These are phyloP conservation scores for Penicillium expansum DNA, from an alignment of 2,329 filamentous ascomycete species.

Conservation along the genomic window DNA sequence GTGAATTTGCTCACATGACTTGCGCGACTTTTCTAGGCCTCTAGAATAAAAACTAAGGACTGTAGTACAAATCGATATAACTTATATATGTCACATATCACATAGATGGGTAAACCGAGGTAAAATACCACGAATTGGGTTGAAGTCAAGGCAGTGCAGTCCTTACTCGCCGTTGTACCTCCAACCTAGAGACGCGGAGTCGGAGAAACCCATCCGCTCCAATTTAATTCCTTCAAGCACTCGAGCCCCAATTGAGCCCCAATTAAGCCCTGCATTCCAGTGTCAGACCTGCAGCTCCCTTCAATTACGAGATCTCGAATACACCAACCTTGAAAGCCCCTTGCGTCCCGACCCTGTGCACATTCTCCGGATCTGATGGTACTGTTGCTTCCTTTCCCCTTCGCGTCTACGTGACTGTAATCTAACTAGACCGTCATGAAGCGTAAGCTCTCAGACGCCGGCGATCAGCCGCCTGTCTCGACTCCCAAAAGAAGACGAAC, in stretches of 20 bases:
- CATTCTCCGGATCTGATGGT: slow-evolving; percentile 35
- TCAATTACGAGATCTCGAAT: slow-evolving; percentile 3
- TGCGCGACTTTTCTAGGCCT: neutral
- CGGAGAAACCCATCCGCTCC: slow-evolving; percentile 32
- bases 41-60: neutral
- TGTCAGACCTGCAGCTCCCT: slow-evolving; percentile 8
- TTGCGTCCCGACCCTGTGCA: slow-evolving; percentile 28
- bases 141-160: too few species aligned
- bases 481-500: slow-evolving; percentile 42
- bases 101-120: neutral
- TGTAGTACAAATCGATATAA: neutral
- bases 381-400: slow-evolving; percentile 27
- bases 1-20: neutral
- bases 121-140: neutral
- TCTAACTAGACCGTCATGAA: slow-evolving; percentile 36
- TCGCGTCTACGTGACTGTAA: slow-evolving; percentile 13
- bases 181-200: slow-evolving; percentile 13
- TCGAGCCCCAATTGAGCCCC: neutral
- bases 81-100: neutral
- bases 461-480: slow-evolving; percentile 33
- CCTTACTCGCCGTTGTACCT: neutral
- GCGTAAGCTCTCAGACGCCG: slow-evolving; percentile 42
- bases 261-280: slow-evolving; percentile 4
- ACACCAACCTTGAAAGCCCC: slow-evolving; percentile 15
- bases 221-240: slow-evolving; percentile 16